Base-by-base conservation (phyloP, 2,329 filamentous ascomycete genomes). In the Colletotrichum tofieldiae region DNA sequence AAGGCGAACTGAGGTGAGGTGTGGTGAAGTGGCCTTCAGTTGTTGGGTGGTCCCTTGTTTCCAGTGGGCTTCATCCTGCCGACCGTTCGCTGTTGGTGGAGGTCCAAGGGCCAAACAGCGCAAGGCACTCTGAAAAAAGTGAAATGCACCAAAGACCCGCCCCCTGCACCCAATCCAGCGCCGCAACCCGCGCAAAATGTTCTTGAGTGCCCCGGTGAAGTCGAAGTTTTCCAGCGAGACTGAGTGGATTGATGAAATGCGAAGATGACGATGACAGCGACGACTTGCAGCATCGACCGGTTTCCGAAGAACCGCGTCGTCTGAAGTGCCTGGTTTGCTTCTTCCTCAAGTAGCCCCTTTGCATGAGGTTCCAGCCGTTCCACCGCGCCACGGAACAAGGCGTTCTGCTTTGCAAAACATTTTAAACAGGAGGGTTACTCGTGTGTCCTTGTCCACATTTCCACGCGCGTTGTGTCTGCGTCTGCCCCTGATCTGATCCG, bases 371-470 rank as follows among this genome's bases (percentile, higher is more conserved):
- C 54, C 63, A 67, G 52, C 69, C 64, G 72, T 62, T 63, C 67
- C 51, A 45, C 70, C 41, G 65, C 65, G 70, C 65, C 60, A 65
- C 65, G 65, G 51, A 72, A 67, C 68, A 67, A 73, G 68, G 64
- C 61, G 55, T 69, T 59, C 65, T 70, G 69, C 70, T 68, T 66
- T 63, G 72, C 72, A 74, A 58, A 59, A 58, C 47, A 68, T 72
- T 65, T 68, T 74, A 69, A 65, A 74, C 70, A 72, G 26, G 72
- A 73, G 72, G 41, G 65, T 74, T 66, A 70, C 70, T 74, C 72
- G 49, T 66, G 67, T 67, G 61, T 64, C 72, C 70, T 73, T 73
- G 72, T 65, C 59, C 64, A 64, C 72, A 70, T 73, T 71, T 71
- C 67, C 71, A 73, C 43, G 65, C 60, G 65, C 58, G 67, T 43